These are phyloP conservation scores for Xylariaceae sp. DNA, from an alignment of 2,329 filamentous ascomycete genomes.

Conservation along the genomic window DNA sequence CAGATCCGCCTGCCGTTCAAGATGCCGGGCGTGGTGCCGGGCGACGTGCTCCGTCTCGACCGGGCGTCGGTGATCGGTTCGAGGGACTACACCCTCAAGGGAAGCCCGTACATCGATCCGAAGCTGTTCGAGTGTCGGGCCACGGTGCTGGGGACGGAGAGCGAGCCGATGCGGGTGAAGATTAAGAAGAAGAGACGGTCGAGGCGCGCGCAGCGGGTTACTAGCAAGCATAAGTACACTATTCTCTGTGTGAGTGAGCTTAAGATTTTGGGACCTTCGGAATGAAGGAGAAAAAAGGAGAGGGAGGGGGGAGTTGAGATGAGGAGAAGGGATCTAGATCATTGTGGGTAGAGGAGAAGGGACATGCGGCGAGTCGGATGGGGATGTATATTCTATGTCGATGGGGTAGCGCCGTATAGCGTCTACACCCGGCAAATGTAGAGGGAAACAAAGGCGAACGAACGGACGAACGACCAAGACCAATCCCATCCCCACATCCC, in stretches of 20 bases:
- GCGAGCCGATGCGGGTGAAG: constrained; percentile 69
- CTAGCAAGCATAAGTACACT: constrained; percentile 88
- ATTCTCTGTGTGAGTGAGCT: constrained; percentile 80
- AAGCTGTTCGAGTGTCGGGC: constrained; percentile 79
- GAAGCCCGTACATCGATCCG: constrained; percentile 75
- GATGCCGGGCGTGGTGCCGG: constrained; percentile 69
- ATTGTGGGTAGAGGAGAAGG: not conserved
- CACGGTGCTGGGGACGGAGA: constrained; percentile 77
- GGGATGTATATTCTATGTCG: no score
- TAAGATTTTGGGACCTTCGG: constrained; percentile 43
- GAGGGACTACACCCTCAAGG: constrained; percentile 84
- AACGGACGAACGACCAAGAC: no score
- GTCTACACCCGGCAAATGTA: no score
- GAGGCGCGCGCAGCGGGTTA: constrained; percentile 66
- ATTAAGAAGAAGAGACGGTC: constrained; percentile 78
- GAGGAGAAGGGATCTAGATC: no score
- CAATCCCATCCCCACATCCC: no score
- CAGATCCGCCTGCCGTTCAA: constrained; percentile 70
- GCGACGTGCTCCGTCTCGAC: constrained; percentile 83
- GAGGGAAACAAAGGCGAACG: no score
- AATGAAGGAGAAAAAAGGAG: not conserved
- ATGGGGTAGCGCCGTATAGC: no score
- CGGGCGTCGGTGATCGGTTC: constrained; percentile 77
- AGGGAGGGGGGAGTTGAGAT: no score
- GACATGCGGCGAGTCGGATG: not conserved